Evolutionary conservation across 1,139 yeast genomes (phyloP), one percentile per base, ranked within the genome.

Genomic region (Lodderomyces orthopsilosis): DNA sequence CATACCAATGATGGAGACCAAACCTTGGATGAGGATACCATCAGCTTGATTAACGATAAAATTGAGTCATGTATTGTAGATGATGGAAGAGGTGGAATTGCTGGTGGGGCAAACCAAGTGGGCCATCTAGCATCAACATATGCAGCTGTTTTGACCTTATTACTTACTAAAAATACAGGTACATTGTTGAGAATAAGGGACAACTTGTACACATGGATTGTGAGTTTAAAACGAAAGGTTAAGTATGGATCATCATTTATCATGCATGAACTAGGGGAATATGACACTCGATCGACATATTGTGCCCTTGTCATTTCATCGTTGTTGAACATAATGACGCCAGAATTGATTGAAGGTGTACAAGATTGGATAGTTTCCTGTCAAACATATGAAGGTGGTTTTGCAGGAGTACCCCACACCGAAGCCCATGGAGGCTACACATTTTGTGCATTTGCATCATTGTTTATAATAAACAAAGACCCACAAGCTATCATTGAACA

Each of bases 401-500:
- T 91, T 64, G 87, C 93, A 1, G 96, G 95, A 1, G 70, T 73
- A 9, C 91, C 95, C 0, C 67, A 66, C 8, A 83, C 87, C 41
- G 99, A 94, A 61, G 98, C 98, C 0, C 99, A 94, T 60, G 98
- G 98, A 1, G 99, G 98, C 0, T 93, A 93, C 61, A 81, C 98
- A 0, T 94, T 79, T 58, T 93, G 98, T 67, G 95, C 93, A 0
- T 65, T 88, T 7, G 96, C 96, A 0, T 75, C 87, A 9, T 66
- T 87, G 38, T 75, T 81, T 50, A 33, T 37, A 26, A 9, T 42
- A 15, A 8, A 24, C 24, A 9, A 12, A 8, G 18, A 19, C 8
- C 33, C 37, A 10, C 23, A 33, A 8, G 21, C 19, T 21, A 26
- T 41, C 17, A 26, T 34, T 35, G 10, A 32, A 13, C 18, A 45